phyloP scores from a whole-genome alignment of 805 yeast species.

The Candida ovalis region DNA sequence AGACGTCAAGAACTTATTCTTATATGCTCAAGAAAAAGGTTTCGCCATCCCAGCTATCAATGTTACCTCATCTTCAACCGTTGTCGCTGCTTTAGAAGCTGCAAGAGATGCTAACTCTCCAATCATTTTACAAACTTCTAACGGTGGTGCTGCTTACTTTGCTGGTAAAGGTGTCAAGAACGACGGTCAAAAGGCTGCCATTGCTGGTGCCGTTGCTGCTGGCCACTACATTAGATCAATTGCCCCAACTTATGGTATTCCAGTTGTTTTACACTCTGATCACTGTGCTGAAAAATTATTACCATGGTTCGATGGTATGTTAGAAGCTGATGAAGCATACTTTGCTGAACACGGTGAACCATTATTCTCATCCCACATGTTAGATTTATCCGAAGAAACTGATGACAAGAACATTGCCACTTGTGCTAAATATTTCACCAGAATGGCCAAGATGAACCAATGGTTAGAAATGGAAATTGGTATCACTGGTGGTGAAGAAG shows the following conservation, averaged over 20 bases:
- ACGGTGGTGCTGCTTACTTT: conserved; percentile 99
- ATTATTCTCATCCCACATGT: conserved; percentile 97
- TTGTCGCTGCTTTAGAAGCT: conserved; percentile 94
- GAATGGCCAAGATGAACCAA: conserved; percentile 91
- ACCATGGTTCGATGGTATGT: conserved; percentile 99
- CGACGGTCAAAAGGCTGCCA: conserved; percentile 89
- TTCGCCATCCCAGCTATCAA: conserved; percentile 99
- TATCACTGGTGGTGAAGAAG: conserved; percentile 99
- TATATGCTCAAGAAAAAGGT: conserved; percentile 87
- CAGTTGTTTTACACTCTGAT: conserved; percentile 96
- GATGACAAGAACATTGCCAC: conserved; percentile 94
- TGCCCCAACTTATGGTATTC: conserved; percentile 95
- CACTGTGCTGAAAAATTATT: conserved; percentile 98
- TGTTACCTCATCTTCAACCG: conserved; percentile 97
- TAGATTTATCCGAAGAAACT: conserved; percentile 93
- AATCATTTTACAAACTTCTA: conserved; percentile 93
- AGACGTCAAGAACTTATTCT: conserved; percentile 82
- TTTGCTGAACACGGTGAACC: conserved; percentile 87
- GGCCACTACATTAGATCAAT: conserved; percentile 95
- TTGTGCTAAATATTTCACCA: conserved; percentile 91
- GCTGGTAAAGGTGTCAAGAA: conserved; percentile 99
- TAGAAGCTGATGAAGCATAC: conserved; percentile 93
- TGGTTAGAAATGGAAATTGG: conserved; percentile 99
- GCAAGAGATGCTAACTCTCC: conserved; percentile 94
- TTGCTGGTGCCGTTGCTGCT: conserved; percentile 93